Conservation (phyloP, 2,329 filamentous ascomycete genomes). For the Fusarium sacchari region DNA sequence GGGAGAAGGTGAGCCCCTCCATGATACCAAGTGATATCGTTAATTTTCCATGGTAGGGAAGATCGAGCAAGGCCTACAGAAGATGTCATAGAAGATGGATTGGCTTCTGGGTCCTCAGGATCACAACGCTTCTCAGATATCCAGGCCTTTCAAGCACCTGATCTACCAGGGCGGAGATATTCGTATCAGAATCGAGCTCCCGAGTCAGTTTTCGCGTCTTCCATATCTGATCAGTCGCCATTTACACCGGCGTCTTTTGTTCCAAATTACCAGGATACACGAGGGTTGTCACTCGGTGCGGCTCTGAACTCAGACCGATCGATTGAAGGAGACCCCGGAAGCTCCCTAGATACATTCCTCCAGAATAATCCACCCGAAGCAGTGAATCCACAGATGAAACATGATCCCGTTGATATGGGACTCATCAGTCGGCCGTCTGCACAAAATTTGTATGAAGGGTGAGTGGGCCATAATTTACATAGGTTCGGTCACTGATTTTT, state of each 20-base stretch:
- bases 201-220: neutral
- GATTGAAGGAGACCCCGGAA: accelerated
- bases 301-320: neutral
- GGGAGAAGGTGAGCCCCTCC: neutral
- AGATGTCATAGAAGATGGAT: accelerated
- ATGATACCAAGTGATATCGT: neutral
- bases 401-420: neutral
- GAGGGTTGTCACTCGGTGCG: accelerated
- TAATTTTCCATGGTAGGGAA: accelerated
- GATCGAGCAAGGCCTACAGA: accelerated
- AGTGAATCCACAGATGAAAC: accelerated
- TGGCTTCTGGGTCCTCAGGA: neutral
- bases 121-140: neutral
- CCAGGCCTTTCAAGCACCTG: accelerated
- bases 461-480: accelerated
- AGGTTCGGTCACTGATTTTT: neutral
- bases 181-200: neutral
- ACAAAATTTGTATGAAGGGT: neutral
- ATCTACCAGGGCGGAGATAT: neutral
- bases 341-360: neutral
- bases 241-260: neutral
- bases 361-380: neutral
- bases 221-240: neutral
- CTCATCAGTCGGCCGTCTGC: neutral
- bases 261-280: neutral